Base-by-base conservation (phyloP, 306 rosid genomes). In the Benincasa hispida region DNA sequence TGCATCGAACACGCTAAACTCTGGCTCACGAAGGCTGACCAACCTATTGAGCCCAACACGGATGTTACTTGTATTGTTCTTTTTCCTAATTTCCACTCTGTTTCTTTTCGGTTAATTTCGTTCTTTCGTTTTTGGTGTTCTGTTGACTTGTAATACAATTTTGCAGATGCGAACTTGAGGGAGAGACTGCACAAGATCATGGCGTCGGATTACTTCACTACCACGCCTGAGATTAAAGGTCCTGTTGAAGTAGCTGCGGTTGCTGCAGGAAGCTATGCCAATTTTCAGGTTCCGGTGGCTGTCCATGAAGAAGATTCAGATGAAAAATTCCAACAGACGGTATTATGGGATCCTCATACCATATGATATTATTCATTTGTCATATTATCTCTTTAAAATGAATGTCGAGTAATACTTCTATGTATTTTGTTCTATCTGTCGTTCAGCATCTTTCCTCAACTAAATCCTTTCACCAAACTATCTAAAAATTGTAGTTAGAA, bases 1-100 rank as follows among this genome's bases (percentile, higher is more conserved):
- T 95, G 99, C 85, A 60, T 88, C 8, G 99, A 90, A 75, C 97
- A 95, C 80, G 98, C 99, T n/a, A 87, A 85, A 83, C 87, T 87
- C 10, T 95, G 98, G 99, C 88, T 92, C 9, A 72, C 86, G 1
- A 87, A 81, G 75, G 87, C 96, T 0, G 89, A 89, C 32, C 91
- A 76, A 39, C 91, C 96, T 2, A 79, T 95, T 79, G 98, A 87
- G 47, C 82, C 91, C 37, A 79, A 83, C 83, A 76, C 89, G 57
- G 86, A 73, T 76, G 83, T 89, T 24, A 88, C 99, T n/a, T 95
- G 99, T 95, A 89, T 39, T 27, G 8, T 81, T 25, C 15, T 45
- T 62, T 62, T 15, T 18, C 3, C 13, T 39, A 5, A 12, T 39
- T n/a, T 77, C 2, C 50, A 5, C 21, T 25, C 55, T 1, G 25